phyloP scores from a whole-genome alignment of 495 filamentous ascomycete genomes.

The Penicillium longicatenatum region DNA sequence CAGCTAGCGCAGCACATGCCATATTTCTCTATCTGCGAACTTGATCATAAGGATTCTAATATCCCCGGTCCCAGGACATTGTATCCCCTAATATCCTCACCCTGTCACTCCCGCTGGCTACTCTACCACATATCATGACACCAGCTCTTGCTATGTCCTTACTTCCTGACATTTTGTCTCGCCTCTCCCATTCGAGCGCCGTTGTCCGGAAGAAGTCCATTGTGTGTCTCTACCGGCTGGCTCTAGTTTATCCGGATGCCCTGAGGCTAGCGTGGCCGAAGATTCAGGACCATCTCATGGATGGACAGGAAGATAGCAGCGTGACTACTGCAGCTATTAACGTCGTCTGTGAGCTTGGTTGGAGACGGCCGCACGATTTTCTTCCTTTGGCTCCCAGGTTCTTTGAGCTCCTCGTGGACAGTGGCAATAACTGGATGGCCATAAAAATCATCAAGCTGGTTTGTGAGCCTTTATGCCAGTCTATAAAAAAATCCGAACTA shows the following conservation, averaged over 20 bases:
- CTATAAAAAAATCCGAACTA: constrained; percentile 6
- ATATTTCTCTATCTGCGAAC: neutral
- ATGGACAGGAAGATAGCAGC: constrained; percentile 85
- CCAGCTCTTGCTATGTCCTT: constrained; percentile 87
- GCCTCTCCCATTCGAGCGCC: constrained; percentile 81
- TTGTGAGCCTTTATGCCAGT: constrained; percentile 24
- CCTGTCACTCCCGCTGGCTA: constrained; percentile 80
- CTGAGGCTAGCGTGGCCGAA: constrained; percentile 92
- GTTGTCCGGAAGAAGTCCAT: constrained; percentile 92
- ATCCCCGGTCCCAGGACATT: constrained; percentile 62
- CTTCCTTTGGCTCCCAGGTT: constrained; percentile 87
- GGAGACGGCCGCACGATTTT: constrained; percentile 91
- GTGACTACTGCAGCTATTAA: constrained; percentile 96
- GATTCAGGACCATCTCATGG: constrained; percentile 91
- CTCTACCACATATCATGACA: constrained; percentile 89
- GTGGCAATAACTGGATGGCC: constrained; percentile 99
- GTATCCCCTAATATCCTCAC: constrained; percentile 69
- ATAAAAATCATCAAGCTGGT: constrained; percentile 98
- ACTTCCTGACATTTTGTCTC: constrained; percentile 79
- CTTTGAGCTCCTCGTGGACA: constrained; percentile 89
- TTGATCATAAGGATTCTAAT: constrained; percentile 13
- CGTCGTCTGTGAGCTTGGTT: constrained; percentile 94
- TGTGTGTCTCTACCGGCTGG: constrained; percentile 87
- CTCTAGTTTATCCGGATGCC: constrained; percentile 92
- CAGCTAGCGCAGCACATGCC: neutral